Evolutionary conservation across 768 basidiomycete species (phyloP).

Genomic region (Termitomyces bulborhizus): DNA sequence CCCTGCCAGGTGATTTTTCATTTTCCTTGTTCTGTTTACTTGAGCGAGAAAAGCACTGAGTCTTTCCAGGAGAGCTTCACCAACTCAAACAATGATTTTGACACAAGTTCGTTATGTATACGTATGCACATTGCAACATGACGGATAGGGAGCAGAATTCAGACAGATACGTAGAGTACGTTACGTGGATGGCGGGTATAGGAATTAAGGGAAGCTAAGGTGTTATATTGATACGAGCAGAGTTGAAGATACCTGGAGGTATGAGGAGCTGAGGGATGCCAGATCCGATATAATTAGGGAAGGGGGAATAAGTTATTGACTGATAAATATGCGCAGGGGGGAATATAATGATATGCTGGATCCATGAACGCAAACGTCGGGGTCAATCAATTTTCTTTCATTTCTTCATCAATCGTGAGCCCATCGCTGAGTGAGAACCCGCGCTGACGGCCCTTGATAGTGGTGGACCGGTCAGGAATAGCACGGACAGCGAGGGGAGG

Average conservation of each 20-base stretch:
- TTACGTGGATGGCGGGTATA: neutral
- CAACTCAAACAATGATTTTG: no score
- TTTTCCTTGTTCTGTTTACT: no score
- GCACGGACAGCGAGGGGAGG: slow-evolving; percentile 1
- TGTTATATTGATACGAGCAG: neutral
- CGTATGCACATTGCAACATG: neutral
- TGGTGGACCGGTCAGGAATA: neutral
- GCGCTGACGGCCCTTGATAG: slow-evolving; percentile 21
- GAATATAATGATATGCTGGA: slow-evolving; percentile 1
- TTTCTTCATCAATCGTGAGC: slow-evolving; percentile 32
- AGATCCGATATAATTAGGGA: slow-evolving; percentile 3
- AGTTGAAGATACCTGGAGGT: neutral
- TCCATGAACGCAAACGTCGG: neutral
- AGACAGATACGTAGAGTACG: neutral
- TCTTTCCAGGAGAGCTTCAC: no score
- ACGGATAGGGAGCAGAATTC: neutral
- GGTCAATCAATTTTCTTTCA: slow-evolving; percentile 30
- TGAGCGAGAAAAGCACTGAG: no score
- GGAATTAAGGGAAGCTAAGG: neutral
- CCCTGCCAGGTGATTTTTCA: no score
- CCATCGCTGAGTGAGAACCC: slow-evolving; percentile 25
- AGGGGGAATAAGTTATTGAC: neutral
- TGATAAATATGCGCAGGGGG: slow-evolving; percentile 4
- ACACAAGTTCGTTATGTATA: neutral
- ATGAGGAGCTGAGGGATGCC: neutral